Evolutionary conservation across 2,329 filamentous ascomycete genomes (phyloP).

Genomic region (Colletotrichum sp.): DNA sequence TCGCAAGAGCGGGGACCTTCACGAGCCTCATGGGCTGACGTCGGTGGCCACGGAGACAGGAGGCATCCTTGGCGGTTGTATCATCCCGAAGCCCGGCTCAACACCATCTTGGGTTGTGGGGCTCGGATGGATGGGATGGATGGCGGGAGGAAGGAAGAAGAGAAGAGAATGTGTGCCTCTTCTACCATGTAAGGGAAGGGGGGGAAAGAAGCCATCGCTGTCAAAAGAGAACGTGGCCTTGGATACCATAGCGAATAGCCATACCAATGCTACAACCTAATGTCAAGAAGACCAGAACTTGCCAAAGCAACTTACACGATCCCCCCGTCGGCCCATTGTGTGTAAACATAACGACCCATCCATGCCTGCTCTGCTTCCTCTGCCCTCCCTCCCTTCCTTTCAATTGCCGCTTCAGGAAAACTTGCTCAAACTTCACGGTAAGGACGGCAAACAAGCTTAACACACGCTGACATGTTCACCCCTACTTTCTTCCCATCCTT

Average conservation of each 20-base stretch:
- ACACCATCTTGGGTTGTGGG: background rate
- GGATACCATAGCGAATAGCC: background rate
- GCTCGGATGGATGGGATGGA: background rate
- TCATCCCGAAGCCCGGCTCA: conserved; percentile 15
- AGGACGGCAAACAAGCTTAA: background rate
- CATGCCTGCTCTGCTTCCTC: background rate
- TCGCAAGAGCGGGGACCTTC: background rate
- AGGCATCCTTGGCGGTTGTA: conserved; percentile 11
- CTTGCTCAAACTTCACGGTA: background rate
- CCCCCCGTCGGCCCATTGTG: background rate
- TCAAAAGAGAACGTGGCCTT: background rate
- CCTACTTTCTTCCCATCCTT: background rate
- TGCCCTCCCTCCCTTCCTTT: background rate
- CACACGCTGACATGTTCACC: background rate
- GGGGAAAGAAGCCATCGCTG: background rate
- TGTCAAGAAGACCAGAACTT: conserved; percentile 1
- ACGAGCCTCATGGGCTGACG: background rate
- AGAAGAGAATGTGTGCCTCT: background rate
- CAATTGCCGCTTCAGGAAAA: background rate
- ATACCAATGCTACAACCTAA: conserved; percentile 14
- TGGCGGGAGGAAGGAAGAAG: background rate
- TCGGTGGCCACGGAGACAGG: background rate
- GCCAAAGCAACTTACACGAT: background rate
- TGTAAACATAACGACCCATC: background rate
- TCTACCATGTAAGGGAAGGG: background rate